Conservation (phyloP, 345 rosid species). For the Eucalyptus pauciflora region DNA sequence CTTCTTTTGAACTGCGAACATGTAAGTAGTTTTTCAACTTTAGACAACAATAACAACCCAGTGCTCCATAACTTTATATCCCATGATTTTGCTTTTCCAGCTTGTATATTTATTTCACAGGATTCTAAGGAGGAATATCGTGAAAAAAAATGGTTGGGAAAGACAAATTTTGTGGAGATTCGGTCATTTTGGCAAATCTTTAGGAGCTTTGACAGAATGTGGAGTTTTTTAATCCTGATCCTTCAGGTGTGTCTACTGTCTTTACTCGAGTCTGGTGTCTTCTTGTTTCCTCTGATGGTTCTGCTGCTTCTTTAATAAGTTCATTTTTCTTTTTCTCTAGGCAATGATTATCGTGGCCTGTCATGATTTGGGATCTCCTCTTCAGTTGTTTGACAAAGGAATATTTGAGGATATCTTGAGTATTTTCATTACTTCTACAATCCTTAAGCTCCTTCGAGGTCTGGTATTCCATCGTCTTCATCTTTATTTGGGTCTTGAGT, state of each 20-base stretch:
- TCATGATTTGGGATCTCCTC: conserved; percentile 85
- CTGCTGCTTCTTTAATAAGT: background rate
- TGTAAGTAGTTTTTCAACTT: background rate
- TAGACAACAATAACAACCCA: background rate
- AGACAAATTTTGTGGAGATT: conserved; percentile 85
- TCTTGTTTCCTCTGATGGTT: background rate
- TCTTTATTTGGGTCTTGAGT: background rate
- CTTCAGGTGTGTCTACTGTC: conserved; percentile 55
- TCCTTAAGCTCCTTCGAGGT: conserved; percentile 76
- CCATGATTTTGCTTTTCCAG: background rate
- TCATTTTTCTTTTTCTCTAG: conserved; percentile 15
- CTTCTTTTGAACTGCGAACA: background rate
- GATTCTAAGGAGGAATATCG: conserved; percentile 20
- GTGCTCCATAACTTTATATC: background rate
- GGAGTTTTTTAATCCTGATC: conserved; percentile 84
- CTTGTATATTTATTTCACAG: conserved; percentile 19
- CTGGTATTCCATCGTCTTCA: background rate
- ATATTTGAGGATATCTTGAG: conserved; percentile 86
- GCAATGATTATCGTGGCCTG: conserved; percentile 95
- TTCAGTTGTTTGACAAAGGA: conserved; percentile 56
- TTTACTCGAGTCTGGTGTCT: background rate
- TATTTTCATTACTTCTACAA: conserved; percentile 81
- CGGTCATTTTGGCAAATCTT: conserved; percentile 97
- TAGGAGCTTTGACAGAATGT: conserved; percentile 96
- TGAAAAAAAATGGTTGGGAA: conserved; percentile 66